Conservation (phyloP, 2,329 filamentous ascomycete species). For the Macrophomina pseudophaseolina region DNA sequence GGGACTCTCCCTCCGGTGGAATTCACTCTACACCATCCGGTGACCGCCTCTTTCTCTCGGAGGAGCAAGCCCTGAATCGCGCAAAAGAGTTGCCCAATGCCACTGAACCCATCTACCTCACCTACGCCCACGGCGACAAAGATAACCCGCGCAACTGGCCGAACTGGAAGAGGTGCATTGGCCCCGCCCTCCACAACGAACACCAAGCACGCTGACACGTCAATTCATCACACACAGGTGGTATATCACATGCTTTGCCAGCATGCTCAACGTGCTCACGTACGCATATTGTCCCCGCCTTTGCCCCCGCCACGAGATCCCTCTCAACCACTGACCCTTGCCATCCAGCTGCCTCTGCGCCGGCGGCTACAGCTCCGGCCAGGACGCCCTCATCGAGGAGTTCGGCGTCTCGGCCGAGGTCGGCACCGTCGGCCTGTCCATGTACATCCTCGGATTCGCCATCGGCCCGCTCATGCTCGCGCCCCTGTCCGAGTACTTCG, state of each 20-base stretch:
- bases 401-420: constrained; percentile 23
- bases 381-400: constrained; percentile 1
- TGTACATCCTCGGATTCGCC: constrained; percentile 38
- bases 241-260: constrained; percentile 49
- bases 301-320: neutral
- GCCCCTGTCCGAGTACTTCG: constrained; percentile 39
- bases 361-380: constrained; percentile 23
- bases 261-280: constrained; percentile 39
- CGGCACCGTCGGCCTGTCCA: constrained; percentile 34
- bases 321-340: neutral
- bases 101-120: constrained; percentile 32
- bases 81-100: constrained; percentile 31
- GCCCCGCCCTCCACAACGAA: no score
- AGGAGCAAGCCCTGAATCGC: constrained; percentile 30
- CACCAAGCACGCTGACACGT: no score
- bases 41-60: constrained; percentile 23
- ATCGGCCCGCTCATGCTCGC: constrained; percentile 38
- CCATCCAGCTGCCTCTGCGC: constrained; percentile 19
- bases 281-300: neutral
- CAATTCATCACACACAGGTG: constrained; percentile 30
- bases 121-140: constrained; percentile 30
- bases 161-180: constrained; percentile 35
- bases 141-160: constrained; percentile 51
- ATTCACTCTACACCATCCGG: neutral
- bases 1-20: neutral